Base-by-base conservation (phyloP, 805 yeast genomes). In the Candida nonsorbophila region DNA sequence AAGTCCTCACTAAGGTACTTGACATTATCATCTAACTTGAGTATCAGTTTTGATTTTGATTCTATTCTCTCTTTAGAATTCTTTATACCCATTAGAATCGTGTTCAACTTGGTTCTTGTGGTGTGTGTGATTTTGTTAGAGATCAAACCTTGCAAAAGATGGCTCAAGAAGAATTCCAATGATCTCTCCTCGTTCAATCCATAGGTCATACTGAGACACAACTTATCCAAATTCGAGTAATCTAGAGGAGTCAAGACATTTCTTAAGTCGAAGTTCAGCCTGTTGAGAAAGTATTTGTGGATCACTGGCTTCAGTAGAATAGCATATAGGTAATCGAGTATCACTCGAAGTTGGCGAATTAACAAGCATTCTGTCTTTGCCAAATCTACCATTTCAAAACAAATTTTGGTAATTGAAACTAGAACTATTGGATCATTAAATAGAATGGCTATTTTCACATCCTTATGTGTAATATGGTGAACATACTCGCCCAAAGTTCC, bases 241-340 rank as follows among this genome's bases (percentile, higher is more conserved):
- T 88, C 96, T 3, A 90, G 70, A 1, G 79, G 74, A 3, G 86
- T 86, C 15, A 88, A 62, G 16, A 82, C 68, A 34, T 77, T 80
- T 14, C 96, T 62, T 21, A 90, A 58, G 46, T 90, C 97, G 45
- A 83, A 85, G 45, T 85, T 85, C 45, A 83, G 79, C 33, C 94
- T 64, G 37, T 74, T 72, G 29, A 67, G 62, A 49, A 84, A 88
- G 20, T 81, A 76, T 38, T 76, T 74, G 7, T 71, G 62, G 21
- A 90, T 75, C 38, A 82, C 84, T 2, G 86, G 81, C 47, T 81
- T 78, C n/a, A 94, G 82, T 22, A 92, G 57, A 0, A 92, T 82
- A 0, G 94, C 77, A n/a, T 90, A 50, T 5, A 90, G 50, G 50
- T 84, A 90, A 27, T 84, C 77, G 56, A 88, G 79, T 10, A 90